Conservation (phyloP, 2,329 filamentous ascomycete genomes). For the Hypoxylon sp. region DNA sequence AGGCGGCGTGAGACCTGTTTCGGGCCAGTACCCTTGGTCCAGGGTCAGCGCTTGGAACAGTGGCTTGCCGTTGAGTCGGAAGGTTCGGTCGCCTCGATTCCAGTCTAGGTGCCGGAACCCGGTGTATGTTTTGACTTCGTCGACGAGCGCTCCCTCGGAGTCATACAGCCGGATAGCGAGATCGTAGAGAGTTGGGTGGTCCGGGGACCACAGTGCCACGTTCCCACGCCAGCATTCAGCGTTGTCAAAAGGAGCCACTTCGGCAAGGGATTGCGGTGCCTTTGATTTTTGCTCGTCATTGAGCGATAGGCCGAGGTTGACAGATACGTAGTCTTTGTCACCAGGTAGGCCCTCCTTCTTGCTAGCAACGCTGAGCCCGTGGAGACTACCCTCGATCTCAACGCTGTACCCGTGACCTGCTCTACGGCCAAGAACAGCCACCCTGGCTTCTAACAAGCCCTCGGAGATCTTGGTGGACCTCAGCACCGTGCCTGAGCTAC, state of each 20-base stretch:
- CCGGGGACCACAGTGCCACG: slow-evolving; percentile 73
- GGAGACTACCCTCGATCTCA: slow-evolving; percentile 66
- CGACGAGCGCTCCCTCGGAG: slow-evolving; percentile 57
- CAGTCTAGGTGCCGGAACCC: slow-evolving; percentile 73
- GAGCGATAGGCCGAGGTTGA: slow-evolving; percentile 64
- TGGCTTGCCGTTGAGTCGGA: slow-evolving; percentile 69
- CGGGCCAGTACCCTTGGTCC: slow-evolving; percentile 74
- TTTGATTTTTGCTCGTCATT: slow-evolving; percentile 56
- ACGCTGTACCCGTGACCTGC: slow-evolving; percentile 62
- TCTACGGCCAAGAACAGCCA: slow-evolving; percentile 63
- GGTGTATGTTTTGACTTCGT: slow-evolving; percentile 69
- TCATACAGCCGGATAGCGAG: slow-evolving; percentile 66
- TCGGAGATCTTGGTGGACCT: slow-evolving; percentile 65
- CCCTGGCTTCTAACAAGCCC: slow-evolving; percentile 63
- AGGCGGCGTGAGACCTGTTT: slow-evolving; percentile 70
- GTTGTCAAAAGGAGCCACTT: slow-evolving; percentile 54
- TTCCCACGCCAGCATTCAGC: slow-evolving; percentile 62
- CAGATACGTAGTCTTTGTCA: slow-evolving; percentile 61
- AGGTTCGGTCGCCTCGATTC: slow-evolving; percentile 68
- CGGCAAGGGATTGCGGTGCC: slow-evolving; percentile 54
- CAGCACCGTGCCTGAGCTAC: slow-evolving; percentile 69
- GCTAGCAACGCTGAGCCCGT: slow-evolving; percentile 61
- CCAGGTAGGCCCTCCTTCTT: slow-evolving; percentile 58
- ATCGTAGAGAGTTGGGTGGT: slow-evolving; percentile 68
- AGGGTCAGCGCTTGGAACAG: slow-evolving; percentile 71